Base-by-base conservation (phyloP, 2,329 filamentous ascomycete species). In the Coleophoma eucalyptorum region DNA sequence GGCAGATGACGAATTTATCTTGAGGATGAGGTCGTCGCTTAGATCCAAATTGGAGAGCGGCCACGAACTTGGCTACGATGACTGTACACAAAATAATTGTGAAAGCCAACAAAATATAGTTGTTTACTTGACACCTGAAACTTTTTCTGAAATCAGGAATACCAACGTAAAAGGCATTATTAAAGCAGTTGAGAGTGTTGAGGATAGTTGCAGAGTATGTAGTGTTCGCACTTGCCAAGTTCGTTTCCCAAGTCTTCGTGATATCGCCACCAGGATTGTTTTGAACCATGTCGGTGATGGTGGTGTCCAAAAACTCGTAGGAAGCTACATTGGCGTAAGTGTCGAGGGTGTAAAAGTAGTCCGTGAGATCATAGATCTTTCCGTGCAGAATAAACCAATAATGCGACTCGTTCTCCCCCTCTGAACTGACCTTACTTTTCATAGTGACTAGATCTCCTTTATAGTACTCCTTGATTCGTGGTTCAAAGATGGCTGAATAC, bases 1-100 rank as follows among this genome's bases (percentile, higher is more conserved):
- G 91, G 70, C 94, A 97, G 59, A 99, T 97, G 61, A 99, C 92
- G 62, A 99, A 99, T 67, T 97, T 99, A 70, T 99, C 94, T 69
- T 97, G 94, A 35, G 91, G 88, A 5, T 88, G 80, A 3, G 94
- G 94, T 16, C 90, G 86, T 52, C 89, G 83, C 74, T 97, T 97
- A 5, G 91, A 91, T 43, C 93, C 92, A 54, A 99, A 89, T 64
- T 97, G 94, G 40, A 99, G 78, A 12, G 94, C 94, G 48, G 94
- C 85, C 64, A 99, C 68, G 73, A 99, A 99, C 71, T 97, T 99
- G 71, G 89, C 72, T 46, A 84, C 65, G 57, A 97, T 92, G 54
- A 97, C 89, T 1, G 79, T 55, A 65, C 87, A 90, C 49, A 99
- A 75, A 12, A 97, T 75, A 63, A 95, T 77, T n/a, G 91, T 89